Evolutionary conservation across 306 rosid genomes (phyloP).

Genomic region (Vigna reflexopilosa): DNA sequence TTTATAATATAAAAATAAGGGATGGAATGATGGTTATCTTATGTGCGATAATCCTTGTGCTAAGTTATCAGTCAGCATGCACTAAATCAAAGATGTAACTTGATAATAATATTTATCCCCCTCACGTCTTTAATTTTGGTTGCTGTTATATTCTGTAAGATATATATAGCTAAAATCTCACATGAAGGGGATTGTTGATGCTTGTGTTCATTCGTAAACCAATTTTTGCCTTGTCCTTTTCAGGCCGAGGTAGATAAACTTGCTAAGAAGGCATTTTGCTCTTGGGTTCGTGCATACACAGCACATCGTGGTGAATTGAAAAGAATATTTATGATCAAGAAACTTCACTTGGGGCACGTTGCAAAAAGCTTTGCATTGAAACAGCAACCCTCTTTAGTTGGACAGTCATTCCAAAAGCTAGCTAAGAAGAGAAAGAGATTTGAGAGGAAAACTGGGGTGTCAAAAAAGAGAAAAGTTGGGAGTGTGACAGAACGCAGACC

Average conservation of each 20-base stretch:
- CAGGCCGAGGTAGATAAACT: constrained; percentile 68
- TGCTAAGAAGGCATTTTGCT: constrained; percentile 80
- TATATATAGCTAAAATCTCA: not conserved
- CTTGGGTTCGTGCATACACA: constrained; percentile 93
- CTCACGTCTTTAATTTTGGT: constrained; percentile 4
- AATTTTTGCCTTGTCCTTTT: constrained; percentile 36
- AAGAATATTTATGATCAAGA: constrained; percentile 84
- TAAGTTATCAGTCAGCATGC: not conserved
- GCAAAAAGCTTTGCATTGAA: constrained; percentile 90
- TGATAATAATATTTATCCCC: not conserved
- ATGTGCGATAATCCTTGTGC: not conserved
- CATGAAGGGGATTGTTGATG: constrained; percentile 14
- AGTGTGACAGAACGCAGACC: constrained; percentile 43
- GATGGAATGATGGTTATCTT: constrained; percentile 10
- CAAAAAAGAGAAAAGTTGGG: constrained; percentile 59
- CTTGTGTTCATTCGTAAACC: constrained; percentile 24
- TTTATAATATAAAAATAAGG: not conserved
- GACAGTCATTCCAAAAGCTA: constrained; percentile 71
- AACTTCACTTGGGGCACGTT: constrained; percentile 94
- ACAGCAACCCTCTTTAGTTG: constrained; percentile 87
- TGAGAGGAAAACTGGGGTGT: constrained; percentile 59
- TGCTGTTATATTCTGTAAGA: constrained; percentile 16
- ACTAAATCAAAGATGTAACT: not conserved
- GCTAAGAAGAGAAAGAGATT: constrained; percentile 66
- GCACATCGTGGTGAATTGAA: constrained; percentile 92